phyloP scores from a whole-genome alignment of 768 basidiomycete genomes.

The Collybia nuda region DNA sequence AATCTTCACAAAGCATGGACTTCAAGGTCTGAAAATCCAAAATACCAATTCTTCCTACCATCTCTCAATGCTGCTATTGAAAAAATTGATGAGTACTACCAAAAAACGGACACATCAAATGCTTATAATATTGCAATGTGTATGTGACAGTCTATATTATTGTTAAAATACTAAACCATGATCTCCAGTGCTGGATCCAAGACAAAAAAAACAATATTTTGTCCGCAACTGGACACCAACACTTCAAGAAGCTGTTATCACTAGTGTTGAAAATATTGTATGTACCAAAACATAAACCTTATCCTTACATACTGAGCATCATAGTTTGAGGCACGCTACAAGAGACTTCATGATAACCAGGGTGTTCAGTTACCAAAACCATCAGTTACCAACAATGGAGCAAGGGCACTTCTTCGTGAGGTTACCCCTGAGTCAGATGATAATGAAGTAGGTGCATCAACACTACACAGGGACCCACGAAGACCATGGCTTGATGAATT shows the following conservation, averaged over 20 bases:
- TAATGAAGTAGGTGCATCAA: too few relatives aligned
- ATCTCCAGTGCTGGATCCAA: conserved; percentile 21
- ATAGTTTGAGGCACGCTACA: too few relatives aligned
- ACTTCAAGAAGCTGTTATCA: conserved; percentile 15
- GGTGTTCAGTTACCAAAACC: too few relatives aligned
- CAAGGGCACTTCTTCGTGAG: too few relatives aligned
- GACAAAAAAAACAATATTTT: conserved; percentile 21
- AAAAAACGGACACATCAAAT: conserved; percentile 22
- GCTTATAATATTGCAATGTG: conserved; percentile 25
- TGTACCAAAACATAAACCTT: too few relatives aligned
- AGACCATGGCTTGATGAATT: too few relatives aligned
- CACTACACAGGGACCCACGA: too few relatives aligned
- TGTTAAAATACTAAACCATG: background rate
- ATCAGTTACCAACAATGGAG: too few relatives aligned
- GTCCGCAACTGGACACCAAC: conserved; percentile 22
- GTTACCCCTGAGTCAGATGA: too few relatives aligned
- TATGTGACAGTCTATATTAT: conserved; percentile 6
- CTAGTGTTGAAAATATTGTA: conserved; percentile 5
- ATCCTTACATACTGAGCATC: too few relatives aligned
- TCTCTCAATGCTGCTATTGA: conserved; percentile 16
- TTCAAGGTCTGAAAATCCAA: conserved; percentile 6
- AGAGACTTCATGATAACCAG: too few relatives aligned
- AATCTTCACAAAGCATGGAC: conserved; percentile 20
- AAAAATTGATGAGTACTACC: conserved; percentile 25
- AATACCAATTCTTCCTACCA: conserved; percentile 14